These are phyloP conservation scores for Voacanga thouarsii DNA, from an alignment of 257 asterid species.

Conservation along the genomic window DNA sequence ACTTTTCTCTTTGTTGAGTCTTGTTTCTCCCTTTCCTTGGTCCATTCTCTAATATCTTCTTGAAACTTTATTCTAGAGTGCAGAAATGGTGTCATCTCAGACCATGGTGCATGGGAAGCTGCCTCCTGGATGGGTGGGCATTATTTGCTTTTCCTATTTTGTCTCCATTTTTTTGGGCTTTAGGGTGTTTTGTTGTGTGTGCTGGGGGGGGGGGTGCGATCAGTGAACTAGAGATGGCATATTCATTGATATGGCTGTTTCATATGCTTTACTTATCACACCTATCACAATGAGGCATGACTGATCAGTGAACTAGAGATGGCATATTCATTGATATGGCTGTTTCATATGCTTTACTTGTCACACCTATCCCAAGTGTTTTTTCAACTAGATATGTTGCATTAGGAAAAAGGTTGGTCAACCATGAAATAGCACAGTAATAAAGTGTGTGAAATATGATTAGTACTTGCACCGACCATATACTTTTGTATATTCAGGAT, in stretches of 20 bases:
- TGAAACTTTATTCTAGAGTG: constrained; percentile 42
- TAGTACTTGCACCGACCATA: not conserved
- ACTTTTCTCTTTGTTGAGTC: not conserved
- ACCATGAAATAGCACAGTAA: not conserved
- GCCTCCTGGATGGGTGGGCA: constrained; percentile 93
- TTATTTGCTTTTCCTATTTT: constrained; percentile 20
- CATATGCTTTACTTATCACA: not conserved
- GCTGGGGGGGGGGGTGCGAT: not conserved
- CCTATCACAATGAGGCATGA: not conserved
- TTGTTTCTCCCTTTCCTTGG: not conserved
- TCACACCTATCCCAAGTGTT: not conserved
- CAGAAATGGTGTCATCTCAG: constrained; percentile 47
- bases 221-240: not conserved
- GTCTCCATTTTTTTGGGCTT: not conserved
- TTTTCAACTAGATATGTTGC: not conserved
- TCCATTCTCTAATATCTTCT: constrained; percentile 6
- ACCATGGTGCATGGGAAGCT: constrained; percentile 41
- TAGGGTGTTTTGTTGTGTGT: not conserved
- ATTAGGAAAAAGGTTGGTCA: not conserved
- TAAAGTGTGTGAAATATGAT: not conserved
- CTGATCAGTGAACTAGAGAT: not conserved
- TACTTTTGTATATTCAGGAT: not conserved
- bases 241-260: not conserved
- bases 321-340: not conserved
- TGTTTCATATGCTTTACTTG: not conserved